Conservation (phyloP, 768 basidiomycete species). For the Rhizopogon rudus region DNA sequence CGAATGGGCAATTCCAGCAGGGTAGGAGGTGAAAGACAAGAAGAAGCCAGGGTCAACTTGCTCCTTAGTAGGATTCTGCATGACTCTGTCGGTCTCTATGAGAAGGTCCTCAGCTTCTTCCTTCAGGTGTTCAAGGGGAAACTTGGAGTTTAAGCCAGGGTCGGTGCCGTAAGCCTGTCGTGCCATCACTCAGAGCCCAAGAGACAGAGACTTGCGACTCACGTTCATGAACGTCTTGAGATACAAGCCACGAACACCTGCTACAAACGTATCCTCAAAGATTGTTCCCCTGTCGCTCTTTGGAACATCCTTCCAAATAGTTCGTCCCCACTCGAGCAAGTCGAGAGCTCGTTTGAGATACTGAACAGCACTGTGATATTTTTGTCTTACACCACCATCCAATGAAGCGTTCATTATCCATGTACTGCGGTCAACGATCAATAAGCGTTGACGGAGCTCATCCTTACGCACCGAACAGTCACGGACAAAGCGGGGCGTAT, state of each 20-base stretch:
- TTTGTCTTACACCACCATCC: background rate
- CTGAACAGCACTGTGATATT: slow-evolving; percentile 1
- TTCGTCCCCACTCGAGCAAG: slow-evolving; percentile 13
- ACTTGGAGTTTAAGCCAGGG: slow-evolving; percentile 5
- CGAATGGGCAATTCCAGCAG: slow-evolving; percentile 9
- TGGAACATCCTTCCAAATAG: slow-evolving; percentile 10
- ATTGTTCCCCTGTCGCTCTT: slow-evolving; percentile 11
- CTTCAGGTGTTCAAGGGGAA: slow-evolving; percentile 8
- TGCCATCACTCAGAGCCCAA: background rate
- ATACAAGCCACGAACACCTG: slow-evolving; percentile 9
- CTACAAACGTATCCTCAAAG: slow-evolving; percentile 15
- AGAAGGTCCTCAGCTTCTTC: slow-evolving; percentile 16
- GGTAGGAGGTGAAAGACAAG: slow-evolving; percentile 13
- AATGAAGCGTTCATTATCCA: slow-evolving; percentile 16
- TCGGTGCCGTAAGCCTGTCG: background rate
- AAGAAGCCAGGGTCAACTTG: slow-evolving; percentile 10
- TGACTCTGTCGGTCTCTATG: slow-evolving; percentile 1
- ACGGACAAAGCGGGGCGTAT: slow-evolving; percentile 29
- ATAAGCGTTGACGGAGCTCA: background rate
- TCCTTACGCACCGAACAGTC: slow-evolving; percentile 31
- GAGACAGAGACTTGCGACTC: background rate
- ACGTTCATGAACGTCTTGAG: slow-evolving; percentile 6
- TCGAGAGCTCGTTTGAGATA: slow-evolving; percentile 10
- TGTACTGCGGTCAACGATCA: slow-evolving; percentile 4
- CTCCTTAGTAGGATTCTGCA: background rate